phyloP scores from a whole-genome alignment of 306 rosid species.

The Vicia villosa region DNA sequence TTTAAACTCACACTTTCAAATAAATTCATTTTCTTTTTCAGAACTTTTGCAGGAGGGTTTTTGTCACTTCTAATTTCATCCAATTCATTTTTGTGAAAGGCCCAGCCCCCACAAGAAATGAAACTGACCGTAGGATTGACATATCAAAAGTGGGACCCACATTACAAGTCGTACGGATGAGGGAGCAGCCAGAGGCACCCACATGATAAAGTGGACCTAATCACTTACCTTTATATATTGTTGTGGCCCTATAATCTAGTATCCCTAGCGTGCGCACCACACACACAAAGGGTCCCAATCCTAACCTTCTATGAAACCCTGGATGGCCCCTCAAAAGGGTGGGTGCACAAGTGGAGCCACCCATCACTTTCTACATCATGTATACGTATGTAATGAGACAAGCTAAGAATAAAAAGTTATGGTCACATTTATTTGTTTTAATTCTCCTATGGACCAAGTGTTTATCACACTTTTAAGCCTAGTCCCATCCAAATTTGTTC shows the following conservation, averaged over 20 bases:
- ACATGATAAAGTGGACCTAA: constrained; percentile 46
- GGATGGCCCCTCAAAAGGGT: constrained; percentile 31
- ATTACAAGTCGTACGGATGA: constrained; percentile 17
- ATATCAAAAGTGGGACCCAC: constrained; percentile 28
- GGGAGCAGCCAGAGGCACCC: constrained; percentile 27
- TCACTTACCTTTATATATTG: neutral
- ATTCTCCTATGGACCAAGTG: neutral
- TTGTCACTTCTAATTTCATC: no score
- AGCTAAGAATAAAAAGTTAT: constrained; percentile 1
- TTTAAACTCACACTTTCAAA: no score
- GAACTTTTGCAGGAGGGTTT: no score
- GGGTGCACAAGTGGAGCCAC: constrained; percentile 33
- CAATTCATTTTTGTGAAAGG: neutral
- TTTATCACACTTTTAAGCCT: constrained; percentile 16
- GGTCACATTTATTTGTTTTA: constrained; percentile 14
- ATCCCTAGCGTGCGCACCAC: constrained; percentile 44
- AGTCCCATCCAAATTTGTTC: constrained; percentile 1
- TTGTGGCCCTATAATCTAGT: constrained; percentile 28
- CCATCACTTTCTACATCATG: constrained; percentile 43
- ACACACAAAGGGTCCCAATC: constrained; percentile 25
- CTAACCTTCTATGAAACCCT: constrained; percentile 3
- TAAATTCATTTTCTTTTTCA: no score
- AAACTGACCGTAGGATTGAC: constrained; percentile 20
- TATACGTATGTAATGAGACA: constrained; percentile 27
- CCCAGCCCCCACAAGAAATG: constrained; percentile 15